These are phyloP conservation scores for Filosporella fistucella DNA, from an alignment of 495 filamentous ascomycete species.

Conservation along the genomic window DNA sequence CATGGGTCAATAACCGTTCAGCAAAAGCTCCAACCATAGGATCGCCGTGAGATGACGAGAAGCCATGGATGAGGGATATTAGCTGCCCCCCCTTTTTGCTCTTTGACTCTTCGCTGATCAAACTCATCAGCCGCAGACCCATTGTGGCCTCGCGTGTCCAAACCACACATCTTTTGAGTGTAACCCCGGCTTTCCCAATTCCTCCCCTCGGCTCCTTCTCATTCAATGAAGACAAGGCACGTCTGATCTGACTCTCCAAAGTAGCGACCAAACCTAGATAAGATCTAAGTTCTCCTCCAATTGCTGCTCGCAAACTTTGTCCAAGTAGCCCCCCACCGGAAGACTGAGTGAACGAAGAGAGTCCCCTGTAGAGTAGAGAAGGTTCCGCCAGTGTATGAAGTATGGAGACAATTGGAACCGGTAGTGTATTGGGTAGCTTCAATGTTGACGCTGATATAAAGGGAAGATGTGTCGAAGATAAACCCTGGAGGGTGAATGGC, in stretches of 20 bases:
- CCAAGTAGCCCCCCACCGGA: constrained; percentile 64
- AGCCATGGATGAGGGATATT: constrained; percentile 89
- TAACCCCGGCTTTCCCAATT: constrained; percentile 86
- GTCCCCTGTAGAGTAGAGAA: constrained; percentile 77
- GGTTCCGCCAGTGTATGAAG: constrained; percentile 90
- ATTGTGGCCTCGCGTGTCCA: constrained; percentile 98
- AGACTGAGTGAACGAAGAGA: constrained; percentile 76
- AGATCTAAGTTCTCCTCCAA: constrained; percentile 77
- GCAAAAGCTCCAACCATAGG: constrained; percentile 92
- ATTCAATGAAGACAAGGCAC: constrained; percentile 67
- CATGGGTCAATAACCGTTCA: constrained; percentile 81
- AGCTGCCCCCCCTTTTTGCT: constrained; percentile 89
- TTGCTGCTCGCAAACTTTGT: constrained; percentile 89
- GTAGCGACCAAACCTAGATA: constrained; percentile 93
- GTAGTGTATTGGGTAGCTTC: constrained; percentile 71
- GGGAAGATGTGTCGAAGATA: constrained; percentile 78
- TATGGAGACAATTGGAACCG: constrained; percentile 80
- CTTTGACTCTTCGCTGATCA: constrained; percentile 87
- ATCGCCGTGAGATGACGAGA: constrained; percentile 90
- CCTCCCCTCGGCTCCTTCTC: constrained; percentile 57
- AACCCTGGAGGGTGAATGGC: constrained; percentile 90
- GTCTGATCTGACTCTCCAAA: constrained; percentile 87
- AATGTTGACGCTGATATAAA: constrained; percentile 63
- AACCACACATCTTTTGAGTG: constrained; percentile 89
- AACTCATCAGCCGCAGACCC: constrained; percentile 88